phyloP scores from a whole-genome alignment of 148 eudicot genomes.

The Salicornia ramosissima region DNA sequence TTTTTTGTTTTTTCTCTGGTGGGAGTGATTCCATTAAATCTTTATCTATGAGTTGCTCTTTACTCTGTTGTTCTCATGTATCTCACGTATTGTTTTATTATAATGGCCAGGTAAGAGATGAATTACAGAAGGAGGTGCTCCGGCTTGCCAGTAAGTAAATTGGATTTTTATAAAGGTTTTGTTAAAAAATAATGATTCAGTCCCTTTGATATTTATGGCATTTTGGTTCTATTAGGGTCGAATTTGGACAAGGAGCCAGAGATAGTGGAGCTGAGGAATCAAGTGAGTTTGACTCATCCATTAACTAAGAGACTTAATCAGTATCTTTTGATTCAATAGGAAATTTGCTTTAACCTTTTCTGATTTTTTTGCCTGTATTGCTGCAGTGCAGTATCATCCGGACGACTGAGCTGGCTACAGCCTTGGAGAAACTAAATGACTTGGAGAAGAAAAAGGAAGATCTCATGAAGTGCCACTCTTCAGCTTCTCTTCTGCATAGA shows the following conservation, averaged over 20 bases:
- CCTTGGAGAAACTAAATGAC: conserved; percentile 66
- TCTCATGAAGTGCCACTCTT: conserved; percentile 46
- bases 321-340: background rate
- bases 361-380: conserved; percentile 11
- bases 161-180: background rate
- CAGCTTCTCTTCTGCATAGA: conserved; percentile 51
- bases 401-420: conserved; percentile 73
- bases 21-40: no score
- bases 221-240: conserved; percentile 40
- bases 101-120: conserved; percentile 67
- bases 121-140: conserved; percentile 75
- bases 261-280: conserved; percentile 79
- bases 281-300: conserved; percentile 37
- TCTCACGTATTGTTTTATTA: conserved; percentile 13
- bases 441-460: conserved; percentile 64
- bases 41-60: no score
- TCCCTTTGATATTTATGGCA: background rate
- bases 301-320: background rate
- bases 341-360: background rate
- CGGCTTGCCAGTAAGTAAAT: conserved; percentile 82
- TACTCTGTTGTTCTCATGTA: background rate
- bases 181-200: background rate
- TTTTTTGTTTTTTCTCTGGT: no score
- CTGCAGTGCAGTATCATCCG: conserved; percentile 74
- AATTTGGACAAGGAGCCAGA: conserved; percentile 88